Base-by-base conservation (phyloP, 768 basidiomycete genomes). In the Naganishia vaughanmartiniae region DNA sequence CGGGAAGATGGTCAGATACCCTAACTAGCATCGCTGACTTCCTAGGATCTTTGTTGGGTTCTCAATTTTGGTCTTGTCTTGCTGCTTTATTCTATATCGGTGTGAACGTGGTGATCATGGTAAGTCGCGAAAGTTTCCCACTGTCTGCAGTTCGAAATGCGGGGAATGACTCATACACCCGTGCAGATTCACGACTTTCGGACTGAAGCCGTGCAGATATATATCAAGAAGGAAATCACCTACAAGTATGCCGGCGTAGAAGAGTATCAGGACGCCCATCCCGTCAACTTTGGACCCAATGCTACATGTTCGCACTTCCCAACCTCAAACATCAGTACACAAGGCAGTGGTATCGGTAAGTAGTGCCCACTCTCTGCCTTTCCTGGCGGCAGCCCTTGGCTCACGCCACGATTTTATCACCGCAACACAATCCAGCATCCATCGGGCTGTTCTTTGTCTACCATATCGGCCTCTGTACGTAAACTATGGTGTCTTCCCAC, bases 241-340 rank as follows among this genome's bases (percentile, higher is more conserved):
- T 19, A 33, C 5, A 36, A n/a, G 57, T 58, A 3, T 17, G n/a
- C 34, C 24, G 57, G 57, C 15, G 57, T 36, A 2, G 19, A 33
- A 7, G 21, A 42, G 5, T 28, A 58, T 19, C 34, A 12, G 7
- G 12, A 36, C 7, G 34, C 21, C 21, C 57, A 58, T 31, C 57
- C 57, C 33, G 26, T n/a, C 5, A 36, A 36, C 39, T 58, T 36
- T 17, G 57, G 57, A 7, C 12, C 1, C 1, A 36, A 58, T 34
- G 39, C 34, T 33, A 36, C 57, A 4, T 58, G 57, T 17, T 58
- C 57, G 21, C 57, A 58, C 34, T 58, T 58, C 39, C 57, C 57
- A 2, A 36, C n/a, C 1, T 58, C 57, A 9, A 58, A 58, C 34
- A 58, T 58, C 15, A 24, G 34, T 1, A 36, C 57, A 14, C 57